These are phyloP conservation scores for Thinopyrum elongatum DNA, from an alignment of 176 grass and related monocot species.

Conservation along the genomic window DNA sequence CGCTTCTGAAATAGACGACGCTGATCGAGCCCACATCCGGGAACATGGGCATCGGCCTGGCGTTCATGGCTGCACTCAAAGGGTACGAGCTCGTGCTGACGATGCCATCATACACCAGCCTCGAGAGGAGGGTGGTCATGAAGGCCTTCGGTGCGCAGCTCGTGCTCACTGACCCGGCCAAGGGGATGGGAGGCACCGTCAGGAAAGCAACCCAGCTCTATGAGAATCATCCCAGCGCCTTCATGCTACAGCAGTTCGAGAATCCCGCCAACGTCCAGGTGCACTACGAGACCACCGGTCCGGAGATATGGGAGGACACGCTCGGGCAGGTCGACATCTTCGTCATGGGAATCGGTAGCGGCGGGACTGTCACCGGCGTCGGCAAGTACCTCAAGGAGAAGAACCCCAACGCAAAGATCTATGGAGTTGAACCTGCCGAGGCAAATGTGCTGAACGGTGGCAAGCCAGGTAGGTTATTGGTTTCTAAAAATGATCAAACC, in stretches of 20 bases:
- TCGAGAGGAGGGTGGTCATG: slow-evolving; percentile 89
- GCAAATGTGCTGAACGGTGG: slow-evolving; percentile 53
- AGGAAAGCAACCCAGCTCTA: slow-evolving; percentile 77
- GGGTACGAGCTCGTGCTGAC: slow-evolving; percentile 83
- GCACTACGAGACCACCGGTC: slow-evolving; percentile 74
- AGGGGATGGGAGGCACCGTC: slow-evolving; percentile 96
- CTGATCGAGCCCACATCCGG: slow-evolving; percentile 91
- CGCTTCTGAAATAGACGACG: slow-evolving; percentile 54
- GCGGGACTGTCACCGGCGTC: slow-evolving; percentile 5
- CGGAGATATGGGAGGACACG: slow-evolving; percentile 91
- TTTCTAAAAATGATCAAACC: neutral
- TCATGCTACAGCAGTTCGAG: slow-evolving; percentile 95
- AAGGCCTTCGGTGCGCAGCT: slow-evolving; percentile 68
- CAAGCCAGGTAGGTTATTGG: slow-evolving; percentile 33
- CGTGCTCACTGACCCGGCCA: slow-evolving; percentile 74
- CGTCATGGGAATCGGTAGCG: slow-evolving; percentile 80
- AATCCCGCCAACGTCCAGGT: slow-evolving; percentile 92
- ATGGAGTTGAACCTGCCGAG: slow-evolving; percentile 45
- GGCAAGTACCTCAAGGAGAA: slow-evolving; percentile 53
- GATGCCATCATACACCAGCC: slow-evolving; percentile 94
- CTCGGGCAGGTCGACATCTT: slow-evolving; percentile 90
- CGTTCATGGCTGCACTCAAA: slow-evolving; percentile 76
- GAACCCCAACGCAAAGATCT: slow-evolving; percentile 52
- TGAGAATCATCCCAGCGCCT: slow-evolving; percentile 65
- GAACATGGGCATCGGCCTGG: slow-evolving; percentile 83